Conservation (phyloP, 768 basidiomycete genomes). For the Trametopsis cervina region DNA sequence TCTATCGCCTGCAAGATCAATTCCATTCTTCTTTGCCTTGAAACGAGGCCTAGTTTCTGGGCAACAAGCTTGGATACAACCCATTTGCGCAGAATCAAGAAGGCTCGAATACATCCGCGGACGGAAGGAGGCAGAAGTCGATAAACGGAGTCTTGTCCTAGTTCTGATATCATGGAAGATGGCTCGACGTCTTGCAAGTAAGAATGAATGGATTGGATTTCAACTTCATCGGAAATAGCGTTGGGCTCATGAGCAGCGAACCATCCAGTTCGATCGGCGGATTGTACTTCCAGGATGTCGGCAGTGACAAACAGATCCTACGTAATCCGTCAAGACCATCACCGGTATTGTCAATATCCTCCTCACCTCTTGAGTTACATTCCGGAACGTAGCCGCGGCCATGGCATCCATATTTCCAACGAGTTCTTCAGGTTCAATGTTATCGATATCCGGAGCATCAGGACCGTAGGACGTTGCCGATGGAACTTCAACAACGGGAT, state of each 20-base stretch:
- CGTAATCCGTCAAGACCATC: conserved; percentile 6
- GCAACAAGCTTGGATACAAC: conserved; percentile 61
- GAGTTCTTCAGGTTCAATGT: conserved; percentile 38
- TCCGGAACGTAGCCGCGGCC: conserved; percentile 67
- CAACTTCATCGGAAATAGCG: conserved; percentile 52
- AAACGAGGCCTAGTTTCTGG: conserved; percentile 53
- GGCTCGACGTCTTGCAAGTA: conserved; percentile 68
- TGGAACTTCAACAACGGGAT: neutral
- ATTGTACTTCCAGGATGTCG: conserved; percentile 78
- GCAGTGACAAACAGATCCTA: conserved; percentile 75
- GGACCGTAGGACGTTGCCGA: conserved; percentile 11
- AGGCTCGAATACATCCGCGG: conserved; percentile 71
- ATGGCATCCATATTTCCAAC: conserved; percentile 77
- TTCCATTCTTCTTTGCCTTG: conserved; percentile 69
- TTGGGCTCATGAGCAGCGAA: conserved; percentile 53
- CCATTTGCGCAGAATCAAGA: conserved; percentile 75
- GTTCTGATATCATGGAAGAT: conserved; percentile 64
- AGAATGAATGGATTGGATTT: conserved; percentile 74
- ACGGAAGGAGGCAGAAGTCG: conserved; percentile 69
- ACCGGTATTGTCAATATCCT: neutral
- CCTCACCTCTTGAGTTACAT: conserved; percentile 69
- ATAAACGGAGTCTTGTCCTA: conserved; percentile 63
- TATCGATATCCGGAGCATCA: conserved; percentile 22
- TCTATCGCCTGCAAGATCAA: conserved; percentile 66
- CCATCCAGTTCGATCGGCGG: conserved; percentile 76